Percentiles rank a stretch among this genome's conserved stretches.
phyloP scores from a whole-genome alignment of 345 rosid genomes.

The Lepidium africanum region DNA sequence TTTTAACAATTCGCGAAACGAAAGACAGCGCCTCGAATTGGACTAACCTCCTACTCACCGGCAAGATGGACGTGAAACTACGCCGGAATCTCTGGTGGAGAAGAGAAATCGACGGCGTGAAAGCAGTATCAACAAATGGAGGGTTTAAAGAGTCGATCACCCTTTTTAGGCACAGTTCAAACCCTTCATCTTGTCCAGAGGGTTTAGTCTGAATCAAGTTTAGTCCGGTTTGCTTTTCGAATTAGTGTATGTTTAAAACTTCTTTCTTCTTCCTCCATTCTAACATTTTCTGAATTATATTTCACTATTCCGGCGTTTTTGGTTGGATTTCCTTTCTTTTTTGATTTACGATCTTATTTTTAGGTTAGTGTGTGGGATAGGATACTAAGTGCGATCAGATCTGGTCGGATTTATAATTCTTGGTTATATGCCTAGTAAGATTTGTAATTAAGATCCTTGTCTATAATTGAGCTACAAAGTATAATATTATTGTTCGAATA shows the following conservation, averaged over 20 bases:
- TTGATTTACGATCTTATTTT: no score
- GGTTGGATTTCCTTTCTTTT: no score
- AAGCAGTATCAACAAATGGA: neutral
- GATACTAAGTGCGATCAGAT: neutral
- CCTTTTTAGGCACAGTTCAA: neutral
- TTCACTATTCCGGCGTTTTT: no score
- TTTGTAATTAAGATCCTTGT: neutral
- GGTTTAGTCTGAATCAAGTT: no score
- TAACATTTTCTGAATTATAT: no score
- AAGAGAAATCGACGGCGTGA: neutral
- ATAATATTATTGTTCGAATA: no score
- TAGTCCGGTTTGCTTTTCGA: no score
- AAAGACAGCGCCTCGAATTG: slow-evolving; percentile 64
- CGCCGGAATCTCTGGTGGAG: neutral
- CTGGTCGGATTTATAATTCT: neutral
- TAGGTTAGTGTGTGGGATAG: no score
- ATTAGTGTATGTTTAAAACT: no score
- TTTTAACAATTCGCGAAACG: slow-evolving; percentile 22
- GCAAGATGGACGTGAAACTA: slow-evolving; percentile 61
- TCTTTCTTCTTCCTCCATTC: no score
- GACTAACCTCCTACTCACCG: slow-evolving; percentile 76
- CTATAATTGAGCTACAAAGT: neutral
- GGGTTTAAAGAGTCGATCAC: neutral
- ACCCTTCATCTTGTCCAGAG: neutral
- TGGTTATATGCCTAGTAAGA: neutral